Percentiles rank a stretch among this genome's conserved stretches.
These are phyloP conservation scores for Fraxinus americana DNA, from an alignment of 257 asterid species.

Conservation along the genomic window DNA sequence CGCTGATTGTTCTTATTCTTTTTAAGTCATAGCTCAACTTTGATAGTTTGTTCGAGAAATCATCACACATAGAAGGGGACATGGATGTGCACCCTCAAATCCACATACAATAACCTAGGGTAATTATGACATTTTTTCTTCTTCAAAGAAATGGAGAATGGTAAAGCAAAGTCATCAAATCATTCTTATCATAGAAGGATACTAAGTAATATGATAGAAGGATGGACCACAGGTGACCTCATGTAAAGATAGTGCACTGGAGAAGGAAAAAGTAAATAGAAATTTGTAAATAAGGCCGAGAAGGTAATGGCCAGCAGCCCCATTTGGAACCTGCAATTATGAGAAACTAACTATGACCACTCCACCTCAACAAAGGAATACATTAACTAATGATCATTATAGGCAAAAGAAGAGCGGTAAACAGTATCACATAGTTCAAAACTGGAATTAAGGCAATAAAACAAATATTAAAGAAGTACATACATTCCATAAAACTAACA, in stretches of 20 bases:
- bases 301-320: conserved; percentile 97
- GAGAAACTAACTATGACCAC: conserved; percentile 21
- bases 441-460: neutral
- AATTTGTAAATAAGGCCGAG: conserved; percentile 97
- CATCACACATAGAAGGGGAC: no score
- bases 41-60: neutral
- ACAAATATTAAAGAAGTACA: neutral
- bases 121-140: neutral
- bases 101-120: neutral
- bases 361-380: conserved; percentile 17
- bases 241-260: conserved; percentile 2
- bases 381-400: conserved; percentile 10
- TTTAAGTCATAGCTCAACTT: conserved; percentile 7
- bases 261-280: conserved; percentile 17
- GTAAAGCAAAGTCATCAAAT: conserved; percentile 14
- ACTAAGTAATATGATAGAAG: conserved; percentile 14
- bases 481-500: conserved; percentile 9
- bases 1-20: no score
- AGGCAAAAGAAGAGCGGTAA: neutral
- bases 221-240: neutral
- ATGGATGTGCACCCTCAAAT: no score
- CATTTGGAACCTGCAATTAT: conserved; percentile 82
- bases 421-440: neutral
- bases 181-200: conserved; percentile 4
- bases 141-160: conserved; percentile 2